Conservation (phyloP, 768 basidiomycete genomes). For the Serendipita sp. region DNA sequence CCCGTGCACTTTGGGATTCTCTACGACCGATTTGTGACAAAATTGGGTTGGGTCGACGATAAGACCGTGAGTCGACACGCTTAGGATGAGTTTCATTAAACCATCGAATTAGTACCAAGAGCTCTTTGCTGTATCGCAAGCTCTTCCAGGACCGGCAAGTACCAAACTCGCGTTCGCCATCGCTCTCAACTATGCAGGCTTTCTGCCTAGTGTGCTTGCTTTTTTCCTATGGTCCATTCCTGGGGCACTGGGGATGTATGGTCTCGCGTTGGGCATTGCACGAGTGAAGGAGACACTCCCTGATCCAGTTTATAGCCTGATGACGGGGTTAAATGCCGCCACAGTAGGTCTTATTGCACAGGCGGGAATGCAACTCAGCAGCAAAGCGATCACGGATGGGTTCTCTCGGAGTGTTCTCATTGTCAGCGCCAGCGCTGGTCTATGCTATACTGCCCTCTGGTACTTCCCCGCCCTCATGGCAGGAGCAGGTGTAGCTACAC, state of each 20-base stretch:
- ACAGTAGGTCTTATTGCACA: conserved; percentile 39
- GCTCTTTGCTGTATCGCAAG: background rate
- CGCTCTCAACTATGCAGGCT: conserved; percentile 3
- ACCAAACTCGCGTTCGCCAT: background rate
- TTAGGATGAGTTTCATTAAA: background rate
- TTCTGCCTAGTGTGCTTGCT: conserved; percentile 6
- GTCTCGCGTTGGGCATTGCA: conserved; percentile 29
- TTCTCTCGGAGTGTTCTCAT: conserved; percentile 29
- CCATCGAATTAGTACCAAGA: background rate
- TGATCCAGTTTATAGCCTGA: conserved; percentile 30
- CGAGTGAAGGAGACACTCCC: conserved; percentile 30
- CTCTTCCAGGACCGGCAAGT: background rate
- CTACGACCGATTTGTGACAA: conserved; percentile 13
- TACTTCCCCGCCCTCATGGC: conserved; percentile 34
- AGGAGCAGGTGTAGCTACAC: conserved; percentile 24
- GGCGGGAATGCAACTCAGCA: conserved; percentile 32
- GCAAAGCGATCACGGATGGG: conserved; percentile 31
- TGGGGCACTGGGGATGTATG: conserved; percentile 33
- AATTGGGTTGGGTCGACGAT: background rate
- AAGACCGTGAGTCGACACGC: background rate
- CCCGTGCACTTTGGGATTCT: conserved; percentile 35
- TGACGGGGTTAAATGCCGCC: conserved; percentile 39
- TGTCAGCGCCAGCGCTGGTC: conserved; percentile 29
- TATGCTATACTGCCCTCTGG: conserved; percentile 39
- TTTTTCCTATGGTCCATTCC: conserved; percentile 21